Base-by-base conservation (phyloP, 108 stramenopile genomes). In the Fragilaria radians region DNA sequence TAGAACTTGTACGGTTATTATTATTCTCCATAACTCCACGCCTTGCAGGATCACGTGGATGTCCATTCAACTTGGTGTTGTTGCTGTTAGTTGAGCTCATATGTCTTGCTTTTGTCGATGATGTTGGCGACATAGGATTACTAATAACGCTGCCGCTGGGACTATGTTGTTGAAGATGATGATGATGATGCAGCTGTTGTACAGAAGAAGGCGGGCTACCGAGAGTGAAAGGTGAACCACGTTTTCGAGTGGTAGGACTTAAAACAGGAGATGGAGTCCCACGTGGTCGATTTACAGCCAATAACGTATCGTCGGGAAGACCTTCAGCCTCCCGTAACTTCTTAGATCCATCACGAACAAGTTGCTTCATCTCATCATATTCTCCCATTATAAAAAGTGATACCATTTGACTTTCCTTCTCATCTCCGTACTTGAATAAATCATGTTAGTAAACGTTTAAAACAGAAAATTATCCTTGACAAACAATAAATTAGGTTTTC, bases 261-360 rank as follows among this genome's bases (percentile, higher is more conserved):
- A 61, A 62, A 1, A 51, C 25, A 19, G 61, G 46, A 30, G 59
- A 34, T 42, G 14, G 7, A 14, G 63, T 58, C 17, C 50, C 65
- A 14, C 88, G 63, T 26, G 61, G 65, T 31, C 78, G 74, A 66
- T 91, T 91, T 31, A 80, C 66, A 23, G 67, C 33, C 29, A 78
- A 33, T 0, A 90, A 63, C 22, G 68, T 50, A 28, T 86, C 86
- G 28, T 91, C 90, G 4, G 80, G 58, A 0, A 76, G 49, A 0
- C 68, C 70, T 7, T 70, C 61, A 27, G 77, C 81, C 30, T 92
- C 87, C 7, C 85, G 65, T 0, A 92, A 74, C 57, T 87, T 88
- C 61, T 87, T 92, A n/a, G 87, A 67, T 0, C 91, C 91, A 65
- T 92, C 91, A n/a, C 85, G 87, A 25, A 92, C 91, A 21, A 92